Evolutionary conservation across 352 stramenopile genomes (phyloP), one percentile per base, ranked within the genome.

Genomic region (Phytophthora macrochlamydospora): DNA sequence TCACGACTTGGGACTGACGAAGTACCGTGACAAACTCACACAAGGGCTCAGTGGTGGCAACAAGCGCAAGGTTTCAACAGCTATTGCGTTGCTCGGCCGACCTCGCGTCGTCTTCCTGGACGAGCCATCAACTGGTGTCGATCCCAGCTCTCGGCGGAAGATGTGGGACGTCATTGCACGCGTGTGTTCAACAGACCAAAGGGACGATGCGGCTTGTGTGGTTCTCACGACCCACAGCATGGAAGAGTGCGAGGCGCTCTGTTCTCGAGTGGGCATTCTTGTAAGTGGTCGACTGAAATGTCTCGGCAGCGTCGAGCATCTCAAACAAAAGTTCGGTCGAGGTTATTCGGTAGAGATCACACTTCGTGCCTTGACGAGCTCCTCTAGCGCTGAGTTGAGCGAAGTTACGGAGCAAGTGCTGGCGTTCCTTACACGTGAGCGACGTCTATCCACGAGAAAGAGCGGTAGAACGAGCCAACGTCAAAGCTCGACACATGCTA

Each of bases 321-420:
- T 99, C 44, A 99, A 99, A 81, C 90, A 87, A 51, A 98, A 97
- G 60, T 99, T 99, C 67, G 97, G 97, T 12, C 81, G 91, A 56
- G 97, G 96, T 0, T 99, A 95, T 71, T 93, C 97, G 18, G 76
- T 99, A 11, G 90, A 98, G 45, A 75, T 90, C 1, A 90, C 87
- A 40, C 56, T 93, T 1, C 54, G 61, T 4, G 67, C 81, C 18
- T 79, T 75, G 24, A 63, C 37, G 4, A 12, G 51, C 12, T 64
- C 56, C 8, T 38, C 56, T 50, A 40, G 2, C 62, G 67, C 43
- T 76, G 14, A 56, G 40, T 35, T 56, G 78, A 8, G 53, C 78
- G 49, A 62, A 81, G 24, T 37, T 65, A 12, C 11, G 56, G 53
- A 51, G 75, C 70, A 57, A 73, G 54, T 38, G 7, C 43, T 71